Conservation (phyloP, 768 basidiomycete species). For the Tephrocybe rancida region DNA sequence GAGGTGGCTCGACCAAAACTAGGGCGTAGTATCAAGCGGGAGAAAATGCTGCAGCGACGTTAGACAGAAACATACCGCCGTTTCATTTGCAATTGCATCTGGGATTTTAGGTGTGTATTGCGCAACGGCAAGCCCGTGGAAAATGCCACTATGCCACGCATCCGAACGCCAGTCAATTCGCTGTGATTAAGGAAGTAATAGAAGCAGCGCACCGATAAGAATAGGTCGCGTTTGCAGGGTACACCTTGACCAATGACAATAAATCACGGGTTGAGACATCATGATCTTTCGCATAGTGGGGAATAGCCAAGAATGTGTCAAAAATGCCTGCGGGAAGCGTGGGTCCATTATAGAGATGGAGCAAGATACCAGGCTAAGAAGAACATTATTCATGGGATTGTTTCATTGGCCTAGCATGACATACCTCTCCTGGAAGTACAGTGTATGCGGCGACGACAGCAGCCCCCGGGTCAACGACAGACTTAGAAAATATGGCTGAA, state of each 20-base stretch:
- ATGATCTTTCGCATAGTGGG: constrained; percentile 30
- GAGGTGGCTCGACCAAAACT: not conserved
- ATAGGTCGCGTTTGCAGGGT: not conserved
- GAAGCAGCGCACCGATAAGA: not conserved
- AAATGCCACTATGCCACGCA: not conserved
- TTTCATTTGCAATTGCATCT: not conserved
- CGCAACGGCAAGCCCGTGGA: not conserved
- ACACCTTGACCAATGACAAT: not conserved
- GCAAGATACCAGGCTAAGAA: too few relatives aligned
- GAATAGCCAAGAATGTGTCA: constrained; percentile 51
- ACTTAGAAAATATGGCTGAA: too few relatives aligned
- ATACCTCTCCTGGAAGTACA: too few relatives aligned
- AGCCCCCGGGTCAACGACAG: too few relatives aligned
- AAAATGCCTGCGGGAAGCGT: constrained; percentile 49
- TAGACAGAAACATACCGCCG: not conserved
- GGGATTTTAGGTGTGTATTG: not conserved
- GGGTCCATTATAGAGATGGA: constrained; percentile 65
- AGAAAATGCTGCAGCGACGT: not conserved
- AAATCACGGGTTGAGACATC: constrained; percentile 37
- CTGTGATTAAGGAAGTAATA: not conserved
- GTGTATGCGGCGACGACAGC: too few relatives aligned
- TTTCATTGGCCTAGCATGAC: too few relatives aligned
- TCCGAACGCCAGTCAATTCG: too few relatives aligned
- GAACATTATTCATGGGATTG: too few relatives aligned
- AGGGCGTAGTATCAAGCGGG: not conserved